These are phyloP conservation scores for Quercus glauca DNA, from an alignment of 306 rosid species.

Conservation along the genomic window DNA sequence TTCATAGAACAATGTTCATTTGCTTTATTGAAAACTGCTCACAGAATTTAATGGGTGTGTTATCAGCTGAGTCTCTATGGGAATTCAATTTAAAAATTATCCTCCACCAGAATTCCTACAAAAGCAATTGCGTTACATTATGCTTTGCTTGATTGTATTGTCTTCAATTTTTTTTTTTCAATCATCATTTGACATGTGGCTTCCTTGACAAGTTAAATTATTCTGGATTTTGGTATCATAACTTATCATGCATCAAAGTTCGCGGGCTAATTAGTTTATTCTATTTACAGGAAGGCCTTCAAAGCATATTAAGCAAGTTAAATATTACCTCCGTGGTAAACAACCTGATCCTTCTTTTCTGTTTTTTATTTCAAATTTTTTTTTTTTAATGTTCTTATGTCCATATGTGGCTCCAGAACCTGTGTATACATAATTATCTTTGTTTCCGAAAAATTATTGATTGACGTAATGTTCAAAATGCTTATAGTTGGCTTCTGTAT, in stretches of 20 bases:
- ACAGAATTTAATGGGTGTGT: neutral
- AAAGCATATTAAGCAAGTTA: conserved; percentile 48
- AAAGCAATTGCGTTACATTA: neutral
- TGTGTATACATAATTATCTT: neutral
- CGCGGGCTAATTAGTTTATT: conserved; percentile 11
- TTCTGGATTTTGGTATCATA: conserved; percentile 10
- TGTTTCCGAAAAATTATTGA: neutral
- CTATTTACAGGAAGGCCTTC: conserved; percentile 58
- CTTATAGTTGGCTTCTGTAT: too few relatives aligned
- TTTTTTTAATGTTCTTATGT: neutral
- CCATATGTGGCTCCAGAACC: neutral
- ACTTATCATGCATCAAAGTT: conserved; percentile 4
- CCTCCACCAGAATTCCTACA: neutral
- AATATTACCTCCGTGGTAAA: conserved; percentile 77
- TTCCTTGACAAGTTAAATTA: neutral
- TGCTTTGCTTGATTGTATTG: neutral
- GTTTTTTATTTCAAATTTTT: neutral
- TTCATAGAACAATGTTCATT: too few relatives aligned
- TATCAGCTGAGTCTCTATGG: neutral
- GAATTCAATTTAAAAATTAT: neutral
- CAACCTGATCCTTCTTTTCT: conserved; percentile 15
- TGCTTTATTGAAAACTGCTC: neutral
- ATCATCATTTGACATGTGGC: neutral
- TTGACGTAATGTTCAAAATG: too few relatives aligned
- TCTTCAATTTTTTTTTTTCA: neutral